These are phyloP conservation scores for Hyaloscypha hepaticicola DNA, from an alignment of 495 filamentous ascomycete species.

Conservation along the genomic window DNA sequence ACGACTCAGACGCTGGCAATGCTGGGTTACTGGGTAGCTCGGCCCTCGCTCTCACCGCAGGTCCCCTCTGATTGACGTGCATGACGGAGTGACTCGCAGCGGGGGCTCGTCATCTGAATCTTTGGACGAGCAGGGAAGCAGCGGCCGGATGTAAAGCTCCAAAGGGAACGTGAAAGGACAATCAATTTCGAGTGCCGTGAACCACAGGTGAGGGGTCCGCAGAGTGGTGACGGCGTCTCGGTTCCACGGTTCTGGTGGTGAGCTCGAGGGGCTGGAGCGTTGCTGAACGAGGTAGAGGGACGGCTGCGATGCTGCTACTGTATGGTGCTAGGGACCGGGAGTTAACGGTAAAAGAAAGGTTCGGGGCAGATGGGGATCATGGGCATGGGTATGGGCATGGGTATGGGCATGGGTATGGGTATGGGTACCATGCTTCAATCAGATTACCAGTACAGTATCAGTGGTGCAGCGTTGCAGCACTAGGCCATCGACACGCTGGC, in stretches of 20 bases:
- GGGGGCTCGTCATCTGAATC: constrained; percentile 1
- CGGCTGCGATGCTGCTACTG: no score
- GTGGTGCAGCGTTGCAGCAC: not conserved
- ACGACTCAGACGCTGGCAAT: not conserved
- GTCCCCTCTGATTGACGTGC: constrained; percentile 8
- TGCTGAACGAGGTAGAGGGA: not conserved
- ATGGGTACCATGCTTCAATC: no score
- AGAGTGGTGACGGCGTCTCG: not conserved
- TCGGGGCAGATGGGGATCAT: not conserved
- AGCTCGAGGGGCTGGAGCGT: not conserved
- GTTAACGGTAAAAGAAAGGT: not conserved
- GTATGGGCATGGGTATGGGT: no score
- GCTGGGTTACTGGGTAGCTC: no score
- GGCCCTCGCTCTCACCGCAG: constrained; percentile 2
- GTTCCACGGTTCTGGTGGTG: not conserved
- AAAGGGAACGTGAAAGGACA: not conserved
- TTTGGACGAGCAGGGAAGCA: not conserved
- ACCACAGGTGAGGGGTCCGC: not conserved
- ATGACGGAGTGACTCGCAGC: constrained; percentile 8
- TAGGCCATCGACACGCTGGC: not conserved
- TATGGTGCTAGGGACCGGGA: not conserved
- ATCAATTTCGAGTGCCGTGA: not conserved
- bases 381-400: no score
- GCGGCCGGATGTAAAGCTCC: not conserved
- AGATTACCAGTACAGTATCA: no score